These are phyloP conservation scores for Aureobasidium lini DNA, from an alignment of 2,329 filamentous ascomycete species.

Conservation along the genomic window DNA sequence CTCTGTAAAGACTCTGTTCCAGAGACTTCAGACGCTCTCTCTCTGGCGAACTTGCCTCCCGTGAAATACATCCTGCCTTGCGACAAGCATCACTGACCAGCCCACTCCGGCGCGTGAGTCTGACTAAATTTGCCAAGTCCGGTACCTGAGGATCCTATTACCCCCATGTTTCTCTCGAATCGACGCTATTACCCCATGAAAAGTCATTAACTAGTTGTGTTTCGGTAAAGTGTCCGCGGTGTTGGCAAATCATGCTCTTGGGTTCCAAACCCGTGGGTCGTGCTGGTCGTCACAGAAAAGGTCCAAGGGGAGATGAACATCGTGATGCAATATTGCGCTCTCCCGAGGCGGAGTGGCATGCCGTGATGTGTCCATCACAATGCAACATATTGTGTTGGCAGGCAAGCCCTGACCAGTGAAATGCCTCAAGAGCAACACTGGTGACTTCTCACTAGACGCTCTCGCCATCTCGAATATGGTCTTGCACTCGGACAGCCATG, in stretches of 20 bases:
- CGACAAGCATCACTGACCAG: too few species aligned
- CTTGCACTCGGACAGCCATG: too few species aligned
- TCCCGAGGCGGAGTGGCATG: too few species aligned
- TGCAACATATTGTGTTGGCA: too few species aligned
- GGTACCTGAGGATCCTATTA: neutral
- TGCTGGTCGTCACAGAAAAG: neutral
- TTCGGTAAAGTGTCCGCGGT: neutral
- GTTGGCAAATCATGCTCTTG: neutral
- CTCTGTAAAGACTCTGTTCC: too few species aligned
- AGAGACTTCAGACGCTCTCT: neutral
- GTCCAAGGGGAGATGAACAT: neutral
- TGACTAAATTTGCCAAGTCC: neutral
- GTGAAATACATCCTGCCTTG: too few species aligned
- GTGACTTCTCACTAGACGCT: too few species aligned
- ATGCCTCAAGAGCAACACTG: too few species aligned
- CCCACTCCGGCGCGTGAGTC: neutral
- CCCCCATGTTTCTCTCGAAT: neutral
- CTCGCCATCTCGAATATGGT: too few species aligned
- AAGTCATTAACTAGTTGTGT: neutral
- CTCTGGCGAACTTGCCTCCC: neutral
- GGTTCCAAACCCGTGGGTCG: neutral
- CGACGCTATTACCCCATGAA: slow-evolving; percentile 3
- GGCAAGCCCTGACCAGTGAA: too few species aligned
- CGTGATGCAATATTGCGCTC: neutral
- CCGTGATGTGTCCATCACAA: too few species aligned